Evolutionary conservation across 495 filamentous ascomycete species (phyloP), one percentile per base, ranked within the genome.

Genomic region (Stereocaulon alpinum): DNA sequence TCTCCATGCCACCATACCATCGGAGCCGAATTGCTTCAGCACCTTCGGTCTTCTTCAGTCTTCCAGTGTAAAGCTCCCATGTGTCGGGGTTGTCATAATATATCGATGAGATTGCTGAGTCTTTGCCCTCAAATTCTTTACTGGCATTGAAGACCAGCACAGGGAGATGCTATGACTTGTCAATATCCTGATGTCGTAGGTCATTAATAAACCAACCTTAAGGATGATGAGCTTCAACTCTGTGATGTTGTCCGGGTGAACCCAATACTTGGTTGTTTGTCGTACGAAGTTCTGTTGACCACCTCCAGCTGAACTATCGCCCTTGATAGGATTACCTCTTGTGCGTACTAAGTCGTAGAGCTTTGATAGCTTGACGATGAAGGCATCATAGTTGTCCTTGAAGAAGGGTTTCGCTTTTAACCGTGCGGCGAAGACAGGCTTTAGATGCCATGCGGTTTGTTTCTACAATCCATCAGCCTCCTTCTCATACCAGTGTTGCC

Each of bases 181-280:
- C 41, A 34, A 15, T 18, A 44, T 7, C 9, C 44, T 15, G 56
- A 22, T 4, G 9, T 3, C 11, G 14, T n/a, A 6, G 3, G 27
- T 29, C 20, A 3, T 0, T 30, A 10, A 27, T 4, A 6, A 18
- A 41, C 67, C 27, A 66, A 83, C 82, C 75, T 98, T 96, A 34
- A 98, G 77, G 63, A 99, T 89, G 62, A 99, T 90, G 68, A 99
- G 78, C 71, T 99, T 99, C 59, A 99, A 72, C 71, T 99, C 93
- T 5, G 93, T 97, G 68, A 99, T 93, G 68, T 99, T 97, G 70
- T 99, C 94, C 9, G 88, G 88, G 66, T 99, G 93, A 52, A 99
- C 92, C 93, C 93, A 99, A 77, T 97, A 99, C 68, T 99, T 99
- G 3, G 93, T 99, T 0, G 93, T 99, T 68, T 99, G 89, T 18